These are phyloP conservation scores for Umbelopsis vinacea DNA, from an alignment of 192 early-diverging fungal genomes.

Conservation along the genomic window DNA sequence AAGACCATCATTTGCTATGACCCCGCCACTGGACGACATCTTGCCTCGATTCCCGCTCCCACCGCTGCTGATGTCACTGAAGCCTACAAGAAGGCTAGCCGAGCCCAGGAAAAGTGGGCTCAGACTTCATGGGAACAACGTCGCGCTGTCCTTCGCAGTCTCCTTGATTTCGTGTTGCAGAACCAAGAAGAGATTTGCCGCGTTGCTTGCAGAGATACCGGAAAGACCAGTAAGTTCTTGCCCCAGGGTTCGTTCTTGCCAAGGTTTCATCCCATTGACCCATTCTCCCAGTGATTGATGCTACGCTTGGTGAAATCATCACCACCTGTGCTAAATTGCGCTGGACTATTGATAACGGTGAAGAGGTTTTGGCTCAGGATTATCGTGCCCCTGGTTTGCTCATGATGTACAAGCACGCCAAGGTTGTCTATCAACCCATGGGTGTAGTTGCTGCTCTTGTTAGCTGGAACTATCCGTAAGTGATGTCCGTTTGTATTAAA, in stretches of 20 bases:
- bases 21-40: conserved; percentile 78
- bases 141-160: conserved; percentile 67
- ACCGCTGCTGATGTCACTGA: conserved; percentile 61
- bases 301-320: conserved; percentile 82
- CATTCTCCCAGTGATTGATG: conserved; percentile 74
- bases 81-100: conserved; percentile 56
- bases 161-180: conserved; percentile 70
- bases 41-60: conserved; percentile 63
- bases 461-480: conserved; percentile 86
- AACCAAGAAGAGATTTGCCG: conserved; percentile 80
- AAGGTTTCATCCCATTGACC: conserved; percentile 6
- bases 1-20: conserved; percentile 80
- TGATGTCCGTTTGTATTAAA: not conserved
- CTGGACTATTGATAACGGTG: conserved; percentile 82
- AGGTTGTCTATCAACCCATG: conserved; percentile 79
- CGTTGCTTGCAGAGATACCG: conserved; percentile 75
- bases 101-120: conserved; percentile 71
- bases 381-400: conserved; percentile 68
- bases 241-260: too few species aligned
- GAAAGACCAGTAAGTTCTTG: conserved; percentile 70
- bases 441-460: conserved; percentile 84
- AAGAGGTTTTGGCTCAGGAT: conserved; percentile 67
- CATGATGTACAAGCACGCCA: conserved; percentile 77
- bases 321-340: conserved; percentile 77
- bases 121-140: conserved; percentile 75